These are phyloP conservation scores for Ormosia emarginata DNA, from an alignment of 306 rosid genomes.

Conservation along the genomic window DNA sequence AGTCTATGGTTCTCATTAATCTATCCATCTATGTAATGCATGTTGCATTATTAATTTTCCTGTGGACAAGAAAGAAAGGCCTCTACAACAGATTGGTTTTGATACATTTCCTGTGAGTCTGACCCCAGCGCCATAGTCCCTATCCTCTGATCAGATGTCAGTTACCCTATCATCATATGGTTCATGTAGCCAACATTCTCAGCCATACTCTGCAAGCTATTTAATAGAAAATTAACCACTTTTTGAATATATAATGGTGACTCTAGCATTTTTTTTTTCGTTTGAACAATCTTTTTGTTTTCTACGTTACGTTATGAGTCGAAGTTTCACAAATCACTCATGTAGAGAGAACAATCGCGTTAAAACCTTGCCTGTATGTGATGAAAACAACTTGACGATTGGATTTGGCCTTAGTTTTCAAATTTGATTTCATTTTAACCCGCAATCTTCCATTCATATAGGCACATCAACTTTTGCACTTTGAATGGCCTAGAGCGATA, in stretches of 20 bases:
- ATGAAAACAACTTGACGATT: no score
- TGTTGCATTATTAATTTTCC: not conserved
- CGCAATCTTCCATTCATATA: not conserved
- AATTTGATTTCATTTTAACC: not conserved
- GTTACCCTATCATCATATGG: no score
- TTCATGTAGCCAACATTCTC: not conserved
- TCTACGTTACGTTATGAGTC: no score
- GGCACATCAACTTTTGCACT: not conserved
- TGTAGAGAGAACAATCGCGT: no score
- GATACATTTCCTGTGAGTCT: not conserved
- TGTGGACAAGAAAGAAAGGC: not conserved
- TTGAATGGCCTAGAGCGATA: not conserved
- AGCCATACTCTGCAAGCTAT: not conserved
- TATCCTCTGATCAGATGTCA: no score
- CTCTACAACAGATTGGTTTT: not conserved
- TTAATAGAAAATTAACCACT: no score
- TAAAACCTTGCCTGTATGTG: no score
- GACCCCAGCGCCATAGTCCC: not conserved
- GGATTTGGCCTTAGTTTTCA: no score
- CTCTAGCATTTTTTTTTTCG: no score
- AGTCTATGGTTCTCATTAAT: constrained; percentile 3
- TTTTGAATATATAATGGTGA: no score
- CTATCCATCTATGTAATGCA: not conserved
- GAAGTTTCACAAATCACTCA: no score
- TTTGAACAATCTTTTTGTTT: no score